phyloP scores from a whole-genome alignment of 345 rosid genomes.

The Dipteronia dyeriana region DNA sequence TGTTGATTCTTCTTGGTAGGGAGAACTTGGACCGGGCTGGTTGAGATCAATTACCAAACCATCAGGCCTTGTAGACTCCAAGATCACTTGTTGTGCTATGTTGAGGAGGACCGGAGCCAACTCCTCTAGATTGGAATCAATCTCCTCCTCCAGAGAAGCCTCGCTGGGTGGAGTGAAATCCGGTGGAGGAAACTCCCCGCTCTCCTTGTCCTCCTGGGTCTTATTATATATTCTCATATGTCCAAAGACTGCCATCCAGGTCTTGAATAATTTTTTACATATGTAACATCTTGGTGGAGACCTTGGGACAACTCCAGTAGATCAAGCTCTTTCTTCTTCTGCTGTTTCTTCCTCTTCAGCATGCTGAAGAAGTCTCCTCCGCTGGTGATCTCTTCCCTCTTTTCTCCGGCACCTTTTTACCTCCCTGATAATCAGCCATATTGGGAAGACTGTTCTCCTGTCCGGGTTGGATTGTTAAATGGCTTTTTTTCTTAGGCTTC shows the following conservation, averaged over 20 bases:
- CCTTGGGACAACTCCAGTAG: slow-evolving; percentile 15
- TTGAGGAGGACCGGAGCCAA: background rate
- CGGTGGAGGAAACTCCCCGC: slow-evolving; percentile 38
- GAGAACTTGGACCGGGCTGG: too few species aligned
- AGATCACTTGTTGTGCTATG: background rate
- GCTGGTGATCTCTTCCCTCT: background rate
- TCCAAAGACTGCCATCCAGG: slow-evolving; percentile 43
- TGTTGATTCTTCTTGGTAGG: too few species aligned
- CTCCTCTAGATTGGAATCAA: background rate
- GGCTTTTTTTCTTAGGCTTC: too few species aligned
- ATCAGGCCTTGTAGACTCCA: too few species aligned
- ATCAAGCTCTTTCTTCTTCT: background rate
- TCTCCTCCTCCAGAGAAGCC: background rate
- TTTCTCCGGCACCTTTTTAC: too few species aligned
- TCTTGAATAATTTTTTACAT: slow-evolving; percentile 24
- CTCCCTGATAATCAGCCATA: too few species aligned
- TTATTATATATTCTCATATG: slow-evolving; percentile 36
- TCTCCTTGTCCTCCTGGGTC: slow-evolving; percentile 9
- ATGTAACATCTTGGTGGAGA: slow-evolving; percentile 22
- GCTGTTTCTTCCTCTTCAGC: background rate
- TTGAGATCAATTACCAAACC: too few species aligned
- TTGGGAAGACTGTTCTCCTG: too few species aligned
- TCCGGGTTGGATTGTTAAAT: too few species aligned
- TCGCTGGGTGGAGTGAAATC: slow-evolving; percentile 13
- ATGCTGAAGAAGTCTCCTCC: background rate